Conservation (phyloP, 805 yeast genomes). For the Yamadazyma scolyti region DNA sequence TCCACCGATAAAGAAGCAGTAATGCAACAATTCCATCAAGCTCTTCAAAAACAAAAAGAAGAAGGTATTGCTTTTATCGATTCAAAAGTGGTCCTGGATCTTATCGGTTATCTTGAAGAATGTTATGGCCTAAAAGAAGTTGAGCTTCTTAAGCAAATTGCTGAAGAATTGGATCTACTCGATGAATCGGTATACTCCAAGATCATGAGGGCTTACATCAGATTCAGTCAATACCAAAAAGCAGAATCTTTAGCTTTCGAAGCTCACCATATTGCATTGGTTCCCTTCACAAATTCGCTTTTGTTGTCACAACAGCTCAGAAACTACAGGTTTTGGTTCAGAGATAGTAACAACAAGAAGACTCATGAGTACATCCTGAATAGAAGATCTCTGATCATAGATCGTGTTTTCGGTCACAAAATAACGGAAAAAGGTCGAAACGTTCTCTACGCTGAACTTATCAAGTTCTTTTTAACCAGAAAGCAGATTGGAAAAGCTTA, state of each 20-base stretch:
- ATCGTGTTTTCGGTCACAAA: constrained; percentile 8
- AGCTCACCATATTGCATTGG: constrained; percentile 25
- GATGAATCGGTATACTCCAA: constrained; percentile 23
- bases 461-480: constrained; percentile 18
- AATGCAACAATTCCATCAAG: constrained; percentile 19
- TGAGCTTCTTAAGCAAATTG: constrained; percentile 15
- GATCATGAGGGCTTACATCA: constrained; percentile 25
- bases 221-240: constrained; percentile 23
- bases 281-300: constrained; percentile 26
- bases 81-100: constrained; percentile 11
- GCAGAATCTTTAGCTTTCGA: constrained; percentile 30
- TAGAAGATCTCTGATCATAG: constrained; percentile 5
- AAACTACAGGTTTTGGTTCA: constrained; percentile 28
- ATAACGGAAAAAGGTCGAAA: neutral
- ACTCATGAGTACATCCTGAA: constrained; percentile 3
- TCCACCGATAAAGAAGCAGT: constrained; percentile 24
- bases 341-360: constrained; percentile 6
- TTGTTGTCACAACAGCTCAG: constrained; percentile 25
- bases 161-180: constrained; percentile 13
- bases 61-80: constrained; percentile 14
- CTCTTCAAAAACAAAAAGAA: constrained; percentile 16
- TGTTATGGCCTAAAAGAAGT: constrained; percentile 18
- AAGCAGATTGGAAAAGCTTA: constrained; percentile 18
- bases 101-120: constrained; percentile 19
- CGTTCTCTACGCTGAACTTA: constrained; percentile 22